Percentiles rank a stretch among this genome's conserved stretches.
Evolutionary conservation across 345 rosid genomes (phyloP).

Genomic region (Gossypium herbaceum): DNA sequence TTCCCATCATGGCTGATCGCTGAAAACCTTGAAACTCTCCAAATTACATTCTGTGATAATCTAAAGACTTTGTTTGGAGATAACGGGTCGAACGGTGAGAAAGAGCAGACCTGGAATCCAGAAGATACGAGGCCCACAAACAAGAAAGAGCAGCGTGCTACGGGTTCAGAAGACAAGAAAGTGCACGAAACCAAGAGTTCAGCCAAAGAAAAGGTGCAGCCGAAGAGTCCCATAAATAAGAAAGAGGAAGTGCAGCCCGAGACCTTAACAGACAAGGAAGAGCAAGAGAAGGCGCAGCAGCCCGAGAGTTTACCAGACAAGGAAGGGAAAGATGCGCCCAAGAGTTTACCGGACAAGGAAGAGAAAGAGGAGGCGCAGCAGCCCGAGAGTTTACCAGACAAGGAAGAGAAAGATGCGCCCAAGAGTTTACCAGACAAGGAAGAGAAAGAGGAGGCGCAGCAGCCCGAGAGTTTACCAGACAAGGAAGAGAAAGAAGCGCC

Average conservation of each 20-base stretch:
- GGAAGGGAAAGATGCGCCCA: neutral
- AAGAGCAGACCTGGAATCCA: neutral
- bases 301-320: neutral
- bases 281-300: neutral
- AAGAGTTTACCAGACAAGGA: neutral
- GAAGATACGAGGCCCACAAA: neutral
- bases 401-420: neutral
- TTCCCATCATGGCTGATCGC: slow-evolving; percentile 28
- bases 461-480: neutral
- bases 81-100: neutral
- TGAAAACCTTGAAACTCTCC: slow-evolving; percentile 29
- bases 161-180: neutral
- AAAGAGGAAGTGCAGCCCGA: neutral
- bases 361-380: neutral
- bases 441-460: neutral
- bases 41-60: slow-evolving; percentile 41
- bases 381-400: neutral
- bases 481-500: neutral
- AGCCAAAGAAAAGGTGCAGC: neutral
- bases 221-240: neutral
- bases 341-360: neutral
- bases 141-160: neutral
- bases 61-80: slow-evolving; percentile 25
- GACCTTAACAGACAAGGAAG: neutral
- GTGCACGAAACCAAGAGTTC: neutral